phyloP scores from a whole-genome alignment of 139 green algal genomes.

The Spirogloea muscicola region DNA sequence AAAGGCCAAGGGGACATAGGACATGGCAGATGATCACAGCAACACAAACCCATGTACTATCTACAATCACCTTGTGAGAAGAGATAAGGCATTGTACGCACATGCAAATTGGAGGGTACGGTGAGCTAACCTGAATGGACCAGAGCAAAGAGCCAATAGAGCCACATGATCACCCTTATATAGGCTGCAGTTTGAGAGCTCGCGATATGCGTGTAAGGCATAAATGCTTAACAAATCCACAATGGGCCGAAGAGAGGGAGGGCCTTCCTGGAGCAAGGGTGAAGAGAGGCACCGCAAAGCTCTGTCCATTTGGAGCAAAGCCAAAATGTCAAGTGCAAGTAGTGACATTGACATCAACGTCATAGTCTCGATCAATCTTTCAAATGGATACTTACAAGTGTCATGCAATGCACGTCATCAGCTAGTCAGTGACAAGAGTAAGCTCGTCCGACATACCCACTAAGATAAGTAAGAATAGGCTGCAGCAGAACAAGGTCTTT shows the following conservation, averaged over 20 bases:
- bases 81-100: neutral
- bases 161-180: constrained; percentile 25
- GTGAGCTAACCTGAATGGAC: too few species aligned
- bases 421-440: too few species aligned
- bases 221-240: constrained; percentile 25
- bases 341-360: too few species aligned
- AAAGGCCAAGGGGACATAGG: too few species aligned
- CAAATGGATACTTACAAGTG: too few species aligned
- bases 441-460: constrained; percentile 14
- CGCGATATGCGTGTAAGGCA: constrained; percentile 20
- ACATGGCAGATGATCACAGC: too few species aligned
- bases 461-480: constrained; percentile 36
- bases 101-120: neutral
- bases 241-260: neutral
- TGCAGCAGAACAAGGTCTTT: constrained; percentile 9
- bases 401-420: too few species aligned
- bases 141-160: constrained; percentile 33
- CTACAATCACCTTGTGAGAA: too few species aligned
- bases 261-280: constrained; percentile 21
- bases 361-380: too few species aligned
- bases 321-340: too few species aligned
- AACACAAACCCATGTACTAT: too few species aligned
- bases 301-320: too few species aligned
- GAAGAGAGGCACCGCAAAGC: constrained; percentile 29
- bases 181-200: constrained; percentile 16